A percentile compares a stretch with the other conserved stretches of the same genome.
phyloP scores from a whole-genome alignment of 129 eudicot genomes.

The Arctium lappa region DNA sequence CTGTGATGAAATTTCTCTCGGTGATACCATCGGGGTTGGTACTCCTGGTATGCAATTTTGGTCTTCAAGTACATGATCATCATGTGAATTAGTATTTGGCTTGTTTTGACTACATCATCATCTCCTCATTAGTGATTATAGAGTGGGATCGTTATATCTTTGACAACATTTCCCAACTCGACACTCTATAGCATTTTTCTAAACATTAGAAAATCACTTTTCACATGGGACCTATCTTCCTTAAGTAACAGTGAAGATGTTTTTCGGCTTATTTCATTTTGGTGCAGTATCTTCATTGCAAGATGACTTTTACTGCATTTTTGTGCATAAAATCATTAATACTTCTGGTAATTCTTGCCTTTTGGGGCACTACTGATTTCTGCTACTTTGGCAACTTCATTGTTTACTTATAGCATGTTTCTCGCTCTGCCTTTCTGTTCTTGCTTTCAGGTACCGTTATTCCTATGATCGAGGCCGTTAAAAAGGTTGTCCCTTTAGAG shows the following conservation, averaged over 20 bases:
- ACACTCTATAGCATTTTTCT: no score
- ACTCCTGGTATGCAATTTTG: slow-evolving; percentile 66
- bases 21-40: slow-evolving; percentile 91
- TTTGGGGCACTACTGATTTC: neutral
- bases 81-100: neutral
- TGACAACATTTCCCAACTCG: neutral
- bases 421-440: neutral
- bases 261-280: neutral
- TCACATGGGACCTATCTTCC: neutral
- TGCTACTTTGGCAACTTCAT: no score
- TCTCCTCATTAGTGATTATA: neutral
- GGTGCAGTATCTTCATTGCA: no score
- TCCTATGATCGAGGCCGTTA: slow-evolving; percentile 83
- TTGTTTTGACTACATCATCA: neutral
- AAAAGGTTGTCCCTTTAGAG: slow-evolving; percentile 58
- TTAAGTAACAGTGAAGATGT: neutral
- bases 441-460: slow-evolving; percentile 53
- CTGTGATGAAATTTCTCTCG: slow-evolving; percentile 83
- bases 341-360: neutral
- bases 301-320: no score
- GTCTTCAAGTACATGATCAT: neutral
- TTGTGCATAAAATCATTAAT: no score
- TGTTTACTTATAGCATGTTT: neutral
- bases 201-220: no score
- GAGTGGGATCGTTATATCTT: neutral